Evolutionary conservation across 208 protist genomes (phyloP).

Genomic region (Perkinsela sp.): DNA sequence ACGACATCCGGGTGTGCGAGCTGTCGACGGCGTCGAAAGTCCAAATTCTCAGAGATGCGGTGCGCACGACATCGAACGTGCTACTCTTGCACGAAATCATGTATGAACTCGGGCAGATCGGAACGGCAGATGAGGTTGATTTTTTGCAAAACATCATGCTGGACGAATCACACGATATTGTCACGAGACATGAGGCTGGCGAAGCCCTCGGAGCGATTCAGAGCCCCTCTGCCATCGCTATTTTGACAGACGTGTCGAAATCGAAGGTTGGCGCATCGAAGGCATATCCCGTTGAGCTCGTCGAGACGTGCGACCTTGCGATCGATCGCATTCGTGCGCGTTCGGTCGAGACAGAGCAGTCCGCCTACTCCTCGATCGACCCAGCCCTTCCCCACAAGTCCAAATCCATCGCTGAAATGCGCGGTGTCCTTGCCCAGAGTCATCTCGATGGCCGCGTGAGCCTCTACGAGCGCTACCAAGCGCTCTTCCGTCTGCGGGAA

Average conservation of each 20-base stretch:
- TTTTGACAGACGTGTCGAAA: conserved; percentile 16
- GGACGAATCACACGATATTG: conserved; percentile 39
- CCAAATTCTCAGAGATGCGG: conserved; percentile 18
- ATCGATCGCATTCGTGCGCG: conserved; percentile 30
- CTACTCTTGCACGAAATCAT: conserved; percentile 84
- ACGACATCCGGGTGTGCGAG: conserved; percentile 39
- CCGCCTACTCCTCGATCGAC: conserved; percentile 58
- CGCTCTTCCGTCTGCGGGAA: conserved; percentile 81
- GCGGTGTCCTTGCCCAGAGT: conserved; percentile 15
- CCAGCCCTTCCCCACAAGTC: conserved; percentile 40
- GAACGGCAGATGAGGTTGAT: conserved; percentile 27
- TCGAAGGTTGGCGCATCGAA: conserved; percentile 11
- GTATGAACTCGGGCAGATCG: conserved; percentile 87
- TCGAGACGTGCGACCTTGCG: conserved; percentile 78
- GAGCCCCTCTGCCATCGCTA: conserved; percentile 7
- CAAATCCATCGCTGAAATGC: conserved; percentile 18
- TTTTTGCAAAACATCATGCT: conserved; percentile 34
- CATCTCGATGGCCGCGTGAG: conserved; percentile 19
- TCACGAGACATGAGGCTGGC: conserved; percentile 82
- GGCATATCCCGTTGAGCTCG: conserved; percentile 20
- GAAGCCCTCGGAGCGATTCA: conserved; percentile 69
- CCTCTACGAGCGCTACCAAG: conserved; percentile 76
- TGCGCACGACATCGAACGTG: conserved; percentile 61
- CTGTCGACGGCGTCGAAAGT: conserved; percentile 22
- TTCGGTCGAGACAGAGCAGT: conserved; percentile 14